phyloP scores from a whole-genome alignment of 768 basidiomycete species.

The Neoboletus magnificus region DNA sequence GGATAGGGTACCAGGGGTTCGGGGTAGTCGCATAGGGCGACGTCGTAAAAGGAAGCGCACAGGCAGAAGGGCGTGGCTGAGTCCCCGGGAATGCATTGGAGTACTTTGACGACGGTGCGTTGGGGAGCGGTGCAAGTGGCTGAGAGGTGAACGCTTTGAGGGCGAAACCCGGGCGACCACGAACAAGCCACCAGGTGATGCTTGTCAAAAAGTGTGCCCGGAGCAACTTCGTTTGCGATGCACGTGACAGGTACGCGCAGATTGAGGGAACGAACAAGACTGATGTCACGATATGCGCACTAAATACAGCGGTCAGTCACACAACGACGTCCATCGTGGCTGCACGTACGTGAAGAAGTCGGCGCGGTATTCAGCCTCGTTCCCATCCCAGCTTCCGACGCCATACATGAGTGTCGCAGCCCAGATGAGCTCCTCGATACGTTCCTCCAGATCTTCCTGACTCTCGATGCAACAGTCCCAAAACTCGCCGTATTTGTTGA shows the following conservation, averaged over 20 bases:
- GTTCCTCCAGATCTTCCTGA: slow-evolving; percentile 41
- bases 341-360: slow-evolving; percentile 63
- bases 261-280: slow-evolving; percentile 57
- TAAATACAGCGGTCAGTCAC: slow-evolving; percentile 25
- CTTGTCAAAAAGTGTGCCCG: slow-evolving; percentile 52
- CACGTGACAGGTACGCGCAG: slow-evolving; percentile 49
- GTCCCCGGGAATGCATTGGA: slow-evolving; percentile 23
- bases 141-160: slow-evolving; percentile 47
- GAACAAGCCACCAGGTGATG: slow-evolving; percentile 54
- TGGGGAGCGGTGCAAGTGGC: slow-evolving; percentile 23
- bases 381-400: slow-evolving; percentile 48
- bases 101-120: slow-evolving; percentile 19
- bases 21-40: slow-evolving; percentile 39
- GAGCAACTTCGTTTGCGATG: slow-evolving; percentile 54
- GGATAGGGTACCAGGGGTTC: slow-evolving; percentile 58
- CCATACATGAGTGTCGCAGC: slow-evolving; percentile 56
- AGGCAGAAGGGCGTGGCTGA: slow-evolving; percentile 16
- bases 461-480: slow-evolving; percentile 43
- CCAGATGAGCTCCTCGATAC: slow-evolving; percentile 65
- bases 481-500: slow-evolving; percentile 42
- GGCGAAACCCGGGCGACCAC: slow-evolving; percentile 50
- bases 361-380: slow-evolving; percentile 44
- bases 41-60: slow-evolving; percentile 30
- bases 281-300: slow-evolving; percentile 70
- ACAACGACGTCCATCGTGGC: no score